These are phyloP conservation scores for Pseudotsuga menziesii DNA, from an alignment of 75 land plant genomes.

Conservation along the genomic window DNA sequence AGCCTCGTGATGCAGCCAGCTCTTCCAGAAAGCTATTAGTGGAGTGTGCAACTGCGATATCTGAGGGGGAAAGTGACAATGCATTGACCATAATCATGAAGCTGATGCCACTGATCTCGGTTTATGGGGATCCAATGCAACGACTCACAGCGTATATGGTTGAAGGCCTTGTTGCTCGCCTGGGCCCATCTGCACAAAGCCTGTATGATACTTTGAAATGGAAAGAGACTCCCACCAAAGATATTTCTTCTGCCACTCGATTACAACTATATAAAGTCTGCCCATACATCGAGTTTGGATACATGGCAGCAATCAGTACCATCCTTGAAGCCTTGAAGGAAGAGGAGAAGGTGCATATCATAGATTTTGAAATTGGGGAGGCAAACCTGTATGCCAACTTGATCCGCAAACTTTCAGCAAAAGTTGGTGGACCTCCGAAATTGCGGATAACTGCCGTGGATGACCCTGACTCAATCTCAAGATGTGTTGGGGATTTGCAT, in stretches of 20 bases:
- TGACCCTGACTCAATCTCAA: slow-evolving; percentile 23
- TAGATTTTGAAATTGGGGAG: slow-evolving; percentile 70
- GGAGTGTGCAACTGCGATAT: slow-evolving; percentile 52
- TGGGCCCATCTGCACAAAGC: slow-evolving; percentile 12
- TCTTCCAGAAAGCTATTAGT: slow-evolving; percentile 26
- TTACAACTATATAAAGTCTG: slow-evolving; percentile 54
- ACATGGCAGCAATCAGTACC: slow-evolving; percentile 61
- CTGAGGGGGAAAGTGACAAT: slow-evolving; percentile 36
- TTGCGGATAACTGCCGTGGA: slow-evolving; percentile 47
- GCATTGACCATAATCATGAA: slow-evolving; percentile 31
- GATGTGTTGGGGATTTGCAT: slow-evolving; percentile 11
- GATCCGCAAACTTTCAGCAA: slow-evolving; percentile 41
- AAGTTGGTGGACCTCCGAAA: slow-evolving; percentile 25
- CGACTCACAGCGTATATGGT: slow-evolving; percentile 47
- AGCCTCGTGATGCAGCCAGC: not conserved
- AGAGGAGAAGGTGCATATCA: slow-evolving; percentile 44
- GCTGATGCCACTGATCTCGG: slow-evolving; percentile 27
- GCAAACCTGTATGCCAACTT: slow-evolving; percentile 55
- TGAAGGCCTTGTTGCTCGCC: slow-evolving; percentile 42
- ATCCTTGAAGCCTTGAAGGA: slow-evolving; percentile 54
- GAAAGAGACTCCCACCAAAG: slow-evolving; percentile 17
- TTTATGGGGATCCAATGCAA: slow-evolving; percentile 59
- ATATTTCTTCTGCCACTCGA: slow-evolving; percentile 48
- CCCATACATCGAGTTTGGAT: slow-evolving; percentile 63
- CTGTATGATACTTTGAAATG: slow-evolving; percentile 7